Evolutionary conservation across 352 stramenopile genomes (phyloP), one percentile per base, ranked within the genome.

Genomic region (Thalassiosira mediterranea): DNA sequence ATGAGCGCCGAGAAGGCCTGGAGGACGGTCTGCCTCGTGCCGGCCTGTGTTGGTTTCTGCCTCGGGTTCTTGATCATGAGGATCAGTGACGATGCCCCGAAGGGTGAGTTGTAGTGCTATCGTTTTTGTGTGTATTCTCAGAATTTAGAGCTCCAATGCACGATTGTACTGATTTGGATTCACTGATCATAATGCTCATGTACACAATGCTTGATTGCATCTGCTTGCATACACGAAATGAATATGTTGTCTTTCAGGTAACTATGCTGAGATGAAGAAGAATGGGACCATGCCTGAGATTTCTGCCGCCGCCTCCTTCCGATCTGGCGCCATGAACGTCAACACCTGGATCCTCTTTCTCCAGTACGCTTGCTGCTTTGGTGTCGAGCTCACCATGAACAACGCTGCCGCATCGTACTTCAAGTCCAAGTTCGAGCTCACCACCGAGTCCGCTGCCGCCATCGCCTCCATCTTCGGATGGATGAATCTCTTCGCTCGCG

Each of bases 321-420:
- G 81, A 79, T 58, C 72, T 26, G 79, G 67, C 31, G 29, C 71
- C 8, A 64, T 67, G 0, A 88, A 97, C 76, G 51, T 73, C 52
- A 97, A 97, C 72, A 94, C 93, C 4, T 94, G 95, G 76, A 67
- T 98, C 26, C 83, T 98, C 40, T 88, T 95, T 49, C 68, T 96
- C 29, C 94, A 98, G 58, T 98, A 98, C 80, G 95, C 84, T n/a
- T 91, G 93, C 15, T 96, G 87, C 65, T 98, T 98, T 69, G 95
- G 95, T 37, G 94, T 95, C 1, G 95, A 98, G 74, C 72, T 98
- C n/a, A 95, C 96, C 62, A 88, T 97, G 17, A 96, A 95, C 87
- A 98, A 97, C 86, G 95, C 95, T 75, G 89, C 91, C 15, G 92
- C 92, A 2, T 72, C 96, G 3, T 98, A 97, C 80, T 97, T 97